A percentile compares a stretch with the other conserved stretches of the same genome.
phyloP scores from a whole-genome alignment of 73 alveolate genomes.

The Paramecium primaurelia region DNA sequence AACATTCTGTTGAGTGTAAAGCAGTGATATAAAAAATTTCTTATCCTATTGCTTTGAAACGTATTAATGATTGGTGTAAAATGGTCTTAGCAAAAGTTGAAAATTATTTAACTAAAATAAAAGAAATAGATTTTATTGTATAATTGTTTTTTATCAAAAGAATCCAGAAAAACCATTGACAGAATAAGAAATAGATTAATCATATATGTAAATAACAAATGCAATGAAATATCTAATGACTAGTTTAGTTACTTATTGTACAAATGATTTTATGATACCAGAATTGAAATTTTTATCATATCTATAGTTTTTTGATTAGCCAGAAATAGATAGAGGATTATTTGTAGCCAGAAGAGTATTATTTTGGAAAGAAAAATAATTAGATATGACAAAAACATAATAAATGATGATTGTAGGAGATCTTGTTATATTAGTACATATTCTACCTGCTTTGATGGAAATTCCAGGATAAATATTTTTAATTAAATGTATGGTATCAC shows the following conservation, averaged over 20 bases:
- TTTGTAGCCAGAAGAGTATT: slow-evolving; percentile 43
- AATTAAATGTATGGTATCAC: background rate
- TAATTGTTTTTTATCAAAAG: background rate
- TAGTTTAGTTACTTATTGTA: slow-evolving; percentile 26
- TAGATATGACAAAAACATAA: slow-evolving; percentile 31
- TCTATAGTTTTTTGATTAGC: slow-evolving; percentile 8
- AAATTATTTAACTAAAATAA: background rate
- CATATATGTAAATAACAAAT: slow-evolving; percentile 1
- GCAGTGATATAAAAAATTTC: background rate
- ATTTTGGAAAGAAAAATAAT: slow-evolving; percentile 28
- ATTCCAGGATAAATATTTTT: background rate
- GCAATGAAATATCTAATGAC: slow-evolving; percentile 36
- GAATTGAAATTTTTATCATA: slow-evolving; percentile 4
- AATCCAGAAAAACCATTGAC: slow-evolving; percentile 5
- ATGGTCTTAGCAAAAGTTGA: slow-evolving; percentile 24
- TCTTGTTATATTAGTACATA: slow-evolving; percentile 8
- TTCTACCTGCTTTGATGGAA: background rate
- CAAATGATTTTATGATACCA: slow-evolving; percentile 35
- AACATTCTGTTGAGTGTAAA: slow-evolving; percentile 10
- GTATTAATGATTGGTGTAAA: slow-evolving; percentile 10
- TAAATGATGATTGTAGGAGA: slow-evolving; percentile 1
- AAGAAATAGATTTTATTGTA: slow-evolving; percentile 40
- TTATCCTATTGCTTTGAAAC: background rate
- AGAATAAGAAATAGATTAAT: slow-evolving; percentile 6
- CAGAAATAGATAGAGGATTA: slow-evolving; percentile 42